Evolutionary conservation across 345 rosid genomes (phyloP), one percentile per base, ranked within the genome.

Genomic region (Citrus australasica): DNA sequence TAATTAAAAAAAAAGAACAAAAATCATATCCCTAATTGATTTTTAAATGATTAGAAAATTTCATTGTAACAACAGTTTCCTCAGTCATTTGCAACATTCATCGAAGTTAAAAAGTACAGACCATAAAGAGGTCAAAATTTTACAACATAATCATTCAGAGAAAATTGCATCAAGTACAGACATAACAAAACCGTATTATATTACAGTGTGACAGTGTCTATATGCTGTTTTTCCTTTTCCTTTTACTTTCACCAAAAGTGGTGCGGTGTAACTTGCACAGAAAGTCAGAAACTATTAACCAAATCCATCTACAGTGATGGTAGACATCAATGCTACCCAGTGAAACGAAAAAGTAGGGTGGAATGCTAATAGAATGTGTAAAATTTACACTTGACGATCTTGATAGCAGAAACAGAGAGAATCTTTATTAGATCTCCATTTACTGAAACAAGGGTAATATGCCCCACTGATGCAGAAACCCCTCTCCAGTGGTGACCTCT

Each of bases 381-480:
- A 76, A 77, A 80, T 79, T 82, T 73, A 82, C 62, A 65, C 9
- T 17, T n/a, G n/a, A 28, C 22, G 59, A 62, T 66, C n/a, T 66
- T 68, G 28, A 35, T 2, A 58, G 11, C n/a, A 5, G 16, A 33
- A 9, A 38, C 9, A 38, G 11, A 35, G 22, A 22, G 33, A 61
- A 46, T 5, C 4, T 7, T 61, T 28, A 37, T 2, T 74, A 61
- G 37, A 61, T 74, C 25, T 30, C 63, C 67, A 4, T 32, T 92
- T 84, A 93, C 73, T 58, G 90, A 69, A 83, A 69, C 82, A 84
- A 80, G 6, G 94, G 98, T 77, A 95, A 77, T 71, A 96, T 78
- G 33, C 94, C 98, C 98, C 95, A 93, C 73, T 91, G 99, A 84
- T 92, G 99, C 78, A 96, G 89, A 84, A 96, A 90, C 17, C 99